A percentile compares a stretch with the other conserved stretches of the same genome.
phyloP scores from a whole-genome alignment of 192 early-diverging fungal species.

The Backusella parvicylindrica region DNA sequence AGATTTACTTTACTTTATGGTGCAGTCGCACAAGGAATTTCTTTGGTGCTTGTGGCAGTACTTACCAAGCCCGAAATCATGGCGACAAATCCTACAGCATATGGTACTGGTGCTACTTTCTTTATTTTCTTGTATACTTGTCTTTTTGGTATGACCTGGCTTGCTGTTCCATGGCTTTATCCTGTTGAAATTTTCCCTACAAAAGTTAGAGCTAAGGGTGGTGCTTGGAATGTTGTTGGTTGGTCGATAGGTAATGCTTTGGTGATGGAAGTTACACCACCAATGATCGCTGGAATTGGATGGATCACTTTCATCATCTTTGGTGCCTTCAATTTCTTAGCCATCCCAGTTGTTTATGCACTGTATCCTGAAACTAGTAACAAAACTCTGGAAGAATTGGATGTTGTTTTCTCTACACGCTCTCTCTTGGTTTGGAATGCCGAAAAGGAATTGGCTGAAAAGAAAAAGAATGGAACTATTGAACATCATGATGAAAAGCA shows the following conservation, averaged over 20 bases:
- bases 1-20: conserved; percentile 26
- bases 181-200: conserved; percentile 53
- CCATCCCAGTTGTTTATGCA: conserved; percentile 36
- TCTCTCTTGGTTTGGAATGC: conserved; percentile 26
- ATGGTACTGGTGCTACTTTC: conserved; percentile 25
- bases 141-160: conserved; percentile 60
- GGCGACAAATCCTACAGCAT: conserved; percentile 15
- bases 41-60: conserved; percentile 17
- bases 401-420: conserved; percentile 26
- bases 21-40: conserved; percentile 24
- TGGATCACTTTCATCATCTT: conserved; percentile 49
- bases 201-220: conserved; percentile 58
- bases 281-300: conserved; percentile 24
- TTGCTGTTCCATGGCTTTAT: conserved; percentile 68
- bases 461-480: neutral
- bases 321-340: conserved; percentile 39
- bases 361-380: conserved; percentile 45
- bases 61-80: conserved; percentile 22
- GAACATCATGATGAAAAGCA: neutral
- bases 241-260: conserved; percentile 51
- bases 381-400: conserved; percentile 28
- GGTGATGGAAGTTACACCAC: conserved; percentile 50
- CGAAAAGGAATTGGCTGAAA: conserved; percentile 21
- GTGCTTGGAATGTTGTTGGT: conserved; percentile 49
- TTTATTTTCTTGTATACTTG: conserved; percentile 41